These are phyloP conservation scores for Alopecurus myosuroides DNA, from an alignment of 176 grass and related monocot species.

Conservation along the genomic window DNA sequence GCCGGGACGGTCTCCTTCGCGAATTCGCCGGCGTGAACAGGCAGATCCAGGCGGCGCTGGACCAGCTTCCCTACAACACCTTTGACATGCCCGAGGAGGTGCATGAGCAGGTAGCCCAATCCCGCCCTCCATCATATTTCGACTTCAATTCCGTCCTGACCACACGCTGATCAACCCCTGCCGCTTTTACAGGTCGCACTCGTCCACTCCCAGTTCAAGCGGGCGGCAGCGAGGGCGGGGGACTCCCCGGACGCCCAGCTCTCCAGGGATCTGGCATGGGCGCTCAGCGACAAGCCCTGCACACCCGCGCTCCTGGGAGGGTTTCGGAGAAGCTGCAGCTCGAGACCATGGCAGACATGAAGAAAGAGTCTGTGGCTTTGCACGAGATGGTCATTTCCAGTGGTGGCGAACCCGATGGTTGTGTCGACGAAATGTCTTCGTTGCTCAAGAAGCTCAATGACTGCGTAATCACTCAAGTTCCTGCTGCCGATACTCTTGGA, in stretches of 20 bases:
- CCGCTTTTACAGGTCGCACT: conserved; percentile 53
- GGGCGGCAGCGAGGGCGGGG: conserved; percentile 39
- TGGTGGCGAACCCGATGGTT: conserved; percentile 55
- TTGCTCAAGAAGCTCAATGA: conserved; percentile 85
- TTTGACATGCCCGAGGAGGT: conserved; percentile 77
- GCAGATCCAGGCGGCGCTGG: conserved; percentile 54
- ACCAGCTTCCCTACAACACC: conserved; percentile 45
- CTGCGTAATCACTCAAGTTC: conserved; percentile 37
- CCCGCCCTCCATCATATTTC: not conserved
- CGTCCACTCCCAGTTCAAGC: conserved; percentile 73
- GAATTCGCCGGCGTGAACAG: conserved; percentile 51
- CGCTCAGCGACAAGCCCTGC: conserved; percentile 28
- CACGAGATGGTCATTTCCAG: conserved; percentile 85
- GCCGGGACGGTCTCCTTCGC: conserved; percentile 29
- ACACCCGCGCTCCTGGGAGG: conserved; percentile 42
- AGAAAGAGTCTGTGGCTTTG: conserved; percentile 78
- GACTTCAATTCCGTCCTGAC: too few relatives aligned
- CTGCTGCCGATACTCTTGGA: conserved; percentile 2
- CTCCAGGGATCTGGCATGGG: conserved; percentile 45
- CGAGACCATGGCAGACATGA: conserved; percentile 70
- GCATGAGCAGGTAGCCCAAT: conserved; percentile 64
- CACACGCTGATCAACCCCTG: not conserved
- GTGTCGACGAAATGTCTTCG: conserved; percentile 78
- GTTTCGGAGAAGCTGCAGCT: conserved; percentile 86
- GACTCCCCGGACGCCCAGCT: conserved; percentile 54